phyloP scores from a whole-genome alignment of 176 grass and related monocot genomes.

The Carex myosuroides region DNA sequence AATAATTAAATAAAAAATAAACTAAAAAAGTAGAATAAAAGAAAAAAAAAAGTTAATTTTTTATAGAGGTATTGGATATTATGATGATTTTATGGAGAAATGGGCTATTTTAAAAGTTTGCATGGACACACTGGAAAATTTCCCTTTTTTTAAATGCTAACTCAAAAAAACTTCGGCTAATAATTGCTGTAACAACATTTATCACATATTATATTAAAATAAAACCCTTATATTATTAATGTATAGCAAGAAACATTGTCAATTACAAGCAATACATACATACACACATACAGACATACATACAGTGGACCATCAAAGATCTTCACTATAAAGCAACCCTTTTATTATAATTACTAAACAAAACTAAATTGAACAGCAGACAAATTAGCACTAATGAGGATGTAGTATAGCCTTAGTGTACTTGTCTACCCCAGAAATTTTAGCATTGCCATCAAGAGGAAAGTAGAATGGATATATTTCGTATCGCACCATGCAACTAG shows the following conservation, averaged over 20 bases:
- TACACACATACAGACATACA: no score
- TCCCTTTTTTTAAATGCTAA: no score
- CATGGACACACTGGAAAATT: no score
- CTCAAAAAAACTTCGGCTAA: no score
- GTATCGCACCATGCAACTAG: constrained; percentile 32
- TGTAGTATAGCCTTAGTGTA: constrained; percentile 9
- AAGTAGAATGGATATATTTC: constrained; percentile 48
- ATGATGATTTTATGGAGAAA: no score
- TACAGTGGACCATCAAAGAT: neutral
- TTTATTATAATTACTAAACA: neutral
- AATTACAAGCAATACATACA: neutral
- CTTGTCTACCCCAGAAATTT: neutral
- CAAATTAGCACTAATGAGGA: neutral
- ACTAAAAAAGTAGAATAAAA: no score
- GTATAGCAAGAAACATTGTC: neutral
- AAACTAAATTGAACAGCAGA: neutral
- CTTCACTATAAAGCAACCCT: neutral
- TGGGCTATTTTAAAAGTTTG: no score
- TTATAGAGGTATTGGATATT: no score
- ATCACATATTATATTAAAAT: no score
- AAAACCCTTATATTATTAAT: neutral
- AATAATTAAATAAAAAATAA: no score
- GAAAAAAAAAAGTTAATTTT: no score
- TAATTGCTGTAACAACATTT: no score
- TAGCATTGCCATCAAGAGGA: neutral